A percentile compares a stretch with the other conserved stretches of the same genome.
Evolutionary conservation across 2,329 filamentous ascomycete species (phyloP).

Genomic region (Cordyceps farinosa): DNA sequence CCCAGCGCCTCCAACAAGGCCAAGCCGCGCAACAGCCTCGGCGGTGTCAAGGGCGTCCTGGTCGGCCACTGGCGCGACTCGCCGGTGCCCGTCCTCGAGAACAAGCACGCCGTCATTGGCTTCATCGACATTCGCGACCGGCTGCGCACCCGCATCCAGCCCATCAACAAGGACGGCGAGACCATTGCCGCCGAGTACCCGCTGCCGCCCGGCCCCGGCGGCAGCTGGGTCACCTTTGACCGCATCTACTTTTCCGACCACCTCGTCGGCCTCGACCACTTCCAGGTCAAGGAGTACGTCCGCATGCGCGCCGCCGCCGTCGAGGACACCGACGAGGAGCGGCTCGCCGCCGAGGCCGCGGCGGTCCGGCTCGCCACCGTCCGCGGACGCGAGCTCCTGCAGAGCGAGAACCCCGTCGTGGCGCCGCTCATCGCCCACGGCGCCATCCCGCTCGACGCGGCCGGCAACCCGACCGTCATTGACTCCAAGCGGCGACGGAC

Average conservation of each 20-base stretch:
- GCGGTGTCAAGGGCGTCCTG: slow-evolving; percentile 43
- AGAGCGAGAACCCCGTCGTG: slow-evolving; percentile 39
- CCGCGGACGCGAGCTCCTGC: slow-evolving; percentile 41
- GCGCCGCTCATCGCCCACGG: slow-evolving; percentile 50
- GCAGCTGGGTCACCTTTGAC: slow-evolving; percentile 63
- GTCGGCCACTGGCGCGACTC: slow-evolving; percentile 62
- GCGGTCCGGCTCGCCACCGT: slow-evolving; percentile 47
- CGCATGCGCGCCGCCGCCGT: slow-evolving; percentile 45
- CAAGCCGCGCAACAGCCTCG: slow-evolving; percentile 30
- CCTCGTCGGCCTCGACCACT: slow-evolving; percentile 52
- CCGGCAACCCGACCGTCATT: background rate
- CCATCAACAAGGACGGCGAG: slow-evolving; percentile 45
- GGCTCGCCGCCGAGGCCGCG: slow-evolving; percentile 35
- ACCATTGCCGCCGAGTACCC: slow-evolving; percentile 44
- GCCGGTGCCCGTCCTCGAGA: slow-evolving; percentile 41
- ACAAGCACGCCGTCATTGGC: slow-evolving; percentile 58
- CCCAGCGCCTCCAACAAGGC: slow-evolving; percentile 23
- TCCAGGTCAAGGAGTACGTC: slow-evolving; percentile 61
- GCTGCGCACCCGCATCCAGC: slow-evolving; percentile 56
- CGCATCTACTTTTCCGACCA: slow-evolving; percentile 56
- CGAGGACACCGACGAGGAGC: slow-evolving; percentile 38
- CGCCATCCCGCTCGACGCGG: slow-evolving; percentile 41
- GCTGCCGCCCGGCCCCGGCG: slow-evolving; percentile 55
- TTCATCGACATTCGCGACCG: slow-evolving; percentile 61
- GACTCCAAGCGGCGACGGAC: slow-evolving; percentile 46